phyloP scores from a whole-genome alignment of 169 alveolate species.

The Blepharisma undulans region DNA sequence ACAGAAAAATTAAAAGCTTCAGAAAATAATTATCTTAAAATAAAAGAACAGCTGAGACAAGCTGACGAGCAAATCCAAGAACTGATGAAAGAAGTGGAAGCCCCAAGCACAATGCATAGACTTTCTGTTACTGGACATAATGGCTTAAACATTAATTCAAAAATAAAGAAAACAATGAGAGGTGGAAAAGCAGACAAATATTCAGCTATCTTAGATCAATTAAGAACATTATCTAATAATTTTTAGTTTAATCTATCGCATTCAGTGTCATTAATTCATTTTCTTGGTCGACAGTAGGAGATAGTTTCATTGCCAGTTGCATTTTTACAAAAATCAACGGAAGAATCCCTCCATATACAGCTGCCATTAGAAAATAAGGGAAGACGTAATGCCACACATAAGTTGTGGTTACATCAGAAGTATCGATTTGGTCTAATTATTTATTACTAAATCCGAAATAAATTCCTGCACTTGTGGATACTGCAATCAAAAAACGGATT shows the following conservation, averaged over 20 bases:
- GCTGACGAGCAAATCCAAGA: neutral
- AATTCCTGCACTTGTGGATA: neutral
- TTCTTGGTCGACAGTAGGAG: conserved; percentile 8
- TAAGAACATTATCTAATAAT: neutral
- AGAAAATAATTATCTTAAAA: neutral
- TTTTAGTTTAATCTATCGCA: neutral
- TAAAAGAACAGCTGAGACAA: neutral
- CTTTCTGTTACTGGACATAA: neutral
- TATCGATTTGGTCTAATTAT: neutral
- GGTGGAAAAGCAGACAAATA: neutral
- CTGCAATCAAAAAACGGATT: neutral
- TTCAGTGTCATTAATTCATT: neutral
- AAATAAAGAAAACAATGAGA: neutral
- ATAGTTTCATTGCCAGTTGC: neutral
- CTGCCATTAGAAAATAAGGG: conserved; percentile 1
- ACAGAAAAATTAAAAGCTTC: neutral
- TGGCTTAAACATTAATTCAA: neutral
- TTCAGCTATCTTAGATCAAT: neutral
- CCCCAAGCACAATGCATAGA: neutral
- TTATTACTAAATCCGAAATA: neutral
- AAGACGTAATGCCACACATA: neutral
- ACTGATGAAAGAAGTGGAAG: neutral
- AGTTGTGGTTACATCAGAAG: neutral
- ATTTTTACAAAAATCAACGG: conserved; percentile 29
- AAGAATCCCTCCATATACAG: neutral